Evolutionary conservation across 2,329 filamentous ascomycete genomes (phyloP), one percentile per base, ranked within the genome.

Genomic region (Sphaerulina populicola): DNA sequence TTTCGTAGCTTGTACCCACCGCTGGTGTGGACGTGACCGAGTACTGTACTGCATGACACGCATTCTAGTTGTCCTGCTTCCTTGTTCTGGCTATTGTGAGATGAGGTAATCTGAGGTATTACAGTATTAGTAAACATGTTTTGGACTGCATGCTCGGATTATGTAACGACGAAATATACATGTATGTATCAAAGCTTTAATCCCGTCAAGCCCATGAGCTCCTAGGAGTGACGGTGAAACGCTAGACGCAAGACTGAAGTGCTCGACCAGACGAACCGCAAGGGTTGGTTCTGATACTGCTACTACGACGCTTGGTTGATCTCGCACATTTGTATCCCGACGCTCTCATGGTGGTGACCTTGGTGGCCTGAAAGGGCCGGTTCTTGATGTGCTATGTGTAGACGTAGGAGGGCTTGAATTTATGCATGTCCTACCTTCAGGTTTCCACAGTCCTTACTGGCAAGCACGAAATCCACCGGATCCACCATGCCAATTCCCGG

Each of bases 401-500:
- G 23, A 27, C 23, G 23, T 21, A 31, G 36, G 38, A 35, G 37
- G 50, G 12, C 33, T 50, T 33, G 27, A 42, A 23, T 30, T 33
- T 35, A 11, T 14, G 15, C 29, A 23, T 52, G 14, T 58, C 72
- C 66, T 72, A 77, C 72, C 71, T 71, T 61, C 45, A 71, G 59
- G 53, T 68, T 64, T 18, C 52, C 51, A 60, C 88, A 90, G 68
- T 97, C 86, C 1, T 71, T 68, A 54, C 81, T 75, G 0, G 77
- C 69, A 40, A 97, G 71, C 21, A 95, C 71, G 56, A 98, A 83
- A 9, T 83, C 86, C 29, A 82, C 81, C 40, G 89, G 73, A 64
- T 95, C 89, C 47, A 97, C 83, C 57, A 96, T 84, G 0, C 88
- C 88, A 27, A 84, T 75, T 0, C 82, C 79, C 6, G 74, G 52